Evolutionary conservation across 805 yeast species (phyloP), one percentile per base, ranked within the genome.

Genomic region (Phaffomyces thermotolerans): DNA sequence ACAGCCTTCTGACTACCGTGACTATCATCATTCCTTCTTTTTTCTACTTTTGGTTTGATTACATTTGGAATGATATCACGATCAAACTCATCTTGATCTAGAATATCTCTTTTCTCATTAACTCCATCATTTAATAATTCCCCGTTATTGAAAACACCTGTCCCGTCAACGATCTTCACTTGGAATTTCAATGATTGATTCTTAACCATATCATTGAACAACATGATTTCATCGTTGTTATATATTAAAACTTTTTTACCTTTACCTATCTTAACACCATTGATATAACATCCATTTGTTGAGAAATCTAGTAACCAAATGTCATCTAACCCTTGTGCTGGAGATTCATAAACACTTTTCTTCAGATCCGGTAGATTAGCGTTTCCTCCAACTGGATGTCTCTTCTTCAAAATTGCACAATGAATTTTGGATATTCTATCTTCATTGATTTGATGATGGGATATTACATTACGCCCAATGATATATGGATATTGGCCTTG

Each of bases 341-440:
- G 88, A 9, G 84, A 76, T 52, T 81, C 87, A 56, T 67, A 76
- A 4, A 81, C 71, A 29, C 78, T 69, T 6, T 39, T 25, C 13
- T n/a, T 37, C n/a, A 10, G 9, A 9, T 33, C 35, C 3, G 22
- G 12, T 33, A 22, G 18, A 22, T 18, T 33, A 14, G 20, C 9
- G 35, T 15, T 35, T 6, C 17, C 29, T 13, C 74, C 73, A 4
- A 78, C 73, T 0, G 79, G 79, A 56, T 82, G 87, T 45, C 88
- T 68, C 46, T 78, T 74, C 54, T 78, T 78, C 43, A 71, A 54
- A 13, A 91, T 67, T 27, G 79, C 65, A 60, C 96, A 89, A 62
- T 93, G 98, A 1, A 81, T 70, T 50, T 88, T 85, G 3, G 97
- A 90, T 53, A 91, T 73, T 37, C 96, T 65, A 52, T 74, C 83